These are phyloP conservation scores for Umbelopsis vinacea DNA, from an alignment of 192 early-diverging fungal species.

Conservation along the genomic window DNA sequence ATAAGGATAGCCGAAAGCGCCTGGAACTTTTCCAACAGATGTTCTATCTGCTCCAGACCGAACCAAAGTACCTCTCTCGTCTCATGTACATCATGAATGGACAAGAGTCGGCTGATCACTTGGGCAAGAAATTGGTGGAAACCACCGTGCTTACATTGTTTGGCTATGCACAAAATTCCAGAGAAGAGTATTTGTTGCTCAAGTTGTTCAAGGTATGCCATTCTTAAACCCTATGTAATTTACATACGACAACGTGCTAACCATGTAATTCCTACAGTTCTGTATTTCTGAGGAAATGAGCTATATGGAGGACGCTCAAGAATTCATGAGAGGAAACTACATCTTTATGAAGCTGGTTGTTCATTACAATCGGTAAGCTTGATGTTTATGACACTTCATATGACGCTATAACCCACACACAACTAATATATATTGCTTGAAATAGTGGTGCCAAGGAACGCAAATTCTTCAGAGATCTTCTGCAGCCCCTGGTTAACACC, in stretches of 20 bases:
- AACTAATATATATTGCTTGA: background rate
- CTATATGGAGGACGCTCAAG: constrained; percentile 78
- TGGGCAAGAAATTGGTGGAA: constrained; percentile 83
- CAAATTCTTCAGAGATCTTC: constrained; percentile 83
- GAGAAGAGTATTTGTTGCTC: constrained; percentile 96
- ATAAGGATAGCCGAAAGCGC: constrained; percentile 82
- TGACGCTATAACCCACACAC: too few relatives aligned
- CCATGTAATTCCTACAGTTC: constrained; percentile 32
- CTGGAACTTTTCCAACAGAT: constrained; percentile 89
- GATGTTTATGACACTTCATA: too few relatives aligned
- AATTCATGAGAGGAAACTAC: constrained; percentile 95
- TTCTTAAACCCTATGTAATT: background rate
- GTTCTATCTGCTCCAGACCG: constrained; percentile 97
- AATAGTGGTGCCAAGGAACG: constrained; percentile 90
- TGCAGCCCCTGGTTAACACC: constrained; percentile 80
- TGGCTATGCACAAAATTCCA: constrained; percentile 95
- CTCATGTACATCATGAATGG: constrained; percentile 86
- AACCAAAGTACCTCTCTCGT: constrained; percentile 88
- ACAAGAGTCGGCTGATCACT: constrained; percentile 68
- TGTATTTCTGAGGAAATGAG: constrained; percentile 91
- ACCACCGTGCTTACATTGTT: constrained; percentile 90
- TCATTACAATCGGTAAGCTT: constrained; percentile 81
- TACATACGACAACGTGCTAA: background rate
- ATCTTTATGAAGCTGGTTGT: constrained; percentile 97
- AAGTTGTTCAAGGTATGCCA: constrained; percentile 82